phyloP scores from a whole-genome alignment of 1,284 basidiomycete genomes.

The Violaceomyces palustris region DNA sequence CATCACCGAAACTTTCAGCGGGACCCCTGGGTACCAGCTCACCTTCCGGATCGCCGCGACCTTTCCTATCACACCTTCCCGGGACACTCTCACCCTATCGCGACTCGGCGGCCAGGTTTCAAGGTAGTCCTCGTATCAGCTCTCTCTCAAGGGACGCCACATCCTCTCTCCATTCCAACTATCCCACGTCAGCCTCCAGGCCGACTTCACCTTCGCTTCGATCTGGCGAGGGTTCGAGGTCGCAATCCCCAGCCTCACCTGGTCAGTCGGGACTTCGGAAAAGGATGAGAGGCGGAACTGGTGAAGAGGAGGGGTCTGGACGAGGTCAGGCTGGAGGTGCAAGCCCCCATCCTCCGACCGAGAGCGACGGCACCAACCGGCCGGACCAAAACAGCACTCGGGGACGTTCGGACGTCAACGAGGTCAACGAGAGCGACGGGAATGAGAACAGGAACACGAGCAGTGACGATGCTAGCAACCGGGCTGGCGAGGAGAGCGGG shows the following conservation, averaged over 20 bases:
- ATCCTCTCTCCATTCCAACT: slow-evolving; percentile 26
- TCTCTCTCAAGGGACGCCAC: slow-evolving; percentile 45
- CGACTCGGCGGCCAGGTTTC: slow-evolving; percentile 40
- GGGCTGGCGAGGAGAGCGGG: too few species aligned
- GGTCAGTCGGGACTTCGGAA: not conserved
- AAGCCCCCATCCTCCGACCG: too few species aligned
- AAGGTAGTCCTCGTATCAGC: slow-evolving; percentile 42
- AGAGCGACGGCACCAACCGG: too few species aligned
- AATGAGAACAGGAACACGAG: too few species aligned
- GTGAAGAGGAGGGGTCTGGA: too few species aligned
- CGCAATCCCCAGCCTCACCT: slow-evolving; percentile 27
- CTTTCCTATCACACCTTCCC: slow-evolving; percentile 31
- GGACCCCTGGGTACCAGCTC: slow-evolving; percentile 26
- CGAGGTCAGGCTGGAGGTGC: too few species aligned
- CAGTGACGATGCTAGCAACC: too few species aligned
- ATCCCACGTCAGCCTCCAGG: slow-evolving; percentile 43
- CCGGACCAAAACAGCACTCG: too few species aligned
- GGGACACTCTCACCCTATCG: slow-evolving; percentile 45
- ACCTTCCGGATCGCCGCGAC: slow-evolving; percentile 39
- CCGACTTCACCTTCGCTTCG: slow-evolving; percentile 26
- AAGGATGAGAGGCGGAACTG: not conserved
- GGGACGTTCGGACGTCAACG: too few species aligned
- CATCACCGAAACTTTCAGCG: slow-evolving; percentile 26
- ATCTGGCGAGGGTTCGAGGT: slow-evolving; percentile 11
- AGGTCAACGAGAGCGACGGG: too few species aligned